These are phyloP conservation scores for Closterium sp. DNA, from an alignment of 139 green algal genomes.

Conservation along the genomic window DNA sequence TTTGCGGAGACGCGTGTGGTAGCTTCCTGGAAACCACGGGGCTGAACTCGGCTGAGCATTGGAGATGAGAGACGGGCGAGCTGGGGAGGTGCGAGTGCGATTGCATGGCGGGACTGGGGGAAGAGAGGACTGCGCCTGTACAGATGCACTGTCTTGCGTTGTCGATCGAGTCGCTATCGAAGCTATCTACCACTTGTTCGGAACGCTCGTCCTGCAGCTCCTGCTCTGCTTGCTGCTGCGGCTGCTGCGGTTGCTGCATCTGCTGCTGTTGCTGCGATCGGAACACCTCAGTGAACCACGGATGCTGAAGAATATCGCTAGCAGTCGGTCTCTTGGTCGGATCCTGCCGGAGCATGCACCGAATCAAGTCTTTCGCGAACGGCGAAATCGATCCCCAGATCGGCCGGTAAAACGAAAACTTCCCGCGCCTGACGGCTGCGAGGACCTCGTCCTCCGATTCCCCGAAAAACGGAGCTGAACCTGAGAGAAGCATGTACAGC, in stretches of 20 bases:
- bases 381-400: slow-evolving; percentile 10
- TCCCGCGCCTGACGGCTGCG: not conserved
- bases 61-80: not conserved
- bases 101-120: not conserved
- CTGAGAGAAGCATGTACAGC: slow-evolving; percentile 18
- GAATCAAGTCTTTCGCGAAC: slow-evolving; percentile 13
- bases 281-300: slow-evolving; percentile 13
- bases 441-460: slow-evolving; percentile 5
- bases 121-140: not conserved
- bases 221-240: not conserved
- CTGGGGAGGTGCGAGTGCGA: not conserved
- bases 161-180: not conserved
- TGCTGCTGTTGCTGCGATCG: not conserved
- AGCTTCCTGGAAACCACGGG: not conserved
- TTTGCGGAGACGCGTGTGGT: not conserved
- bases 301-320: slow-evolving; percentile 6
- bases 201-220: not conserved
- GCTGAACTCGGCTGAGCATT: not conserved
- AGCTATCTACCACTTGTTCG: not conserved
- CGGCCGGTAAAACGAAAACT: slow-evolving; percentile 1
- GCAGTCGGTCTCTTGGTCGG: not conserved
- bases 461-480: slow-evolving; percentile 8
- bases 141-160: not conserved
- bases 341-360: not conserved
- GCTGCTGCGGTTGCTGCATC: not conserved